Conservation (phyloP, 345 rosid species). For the Populus ilicifolia region DNA sequence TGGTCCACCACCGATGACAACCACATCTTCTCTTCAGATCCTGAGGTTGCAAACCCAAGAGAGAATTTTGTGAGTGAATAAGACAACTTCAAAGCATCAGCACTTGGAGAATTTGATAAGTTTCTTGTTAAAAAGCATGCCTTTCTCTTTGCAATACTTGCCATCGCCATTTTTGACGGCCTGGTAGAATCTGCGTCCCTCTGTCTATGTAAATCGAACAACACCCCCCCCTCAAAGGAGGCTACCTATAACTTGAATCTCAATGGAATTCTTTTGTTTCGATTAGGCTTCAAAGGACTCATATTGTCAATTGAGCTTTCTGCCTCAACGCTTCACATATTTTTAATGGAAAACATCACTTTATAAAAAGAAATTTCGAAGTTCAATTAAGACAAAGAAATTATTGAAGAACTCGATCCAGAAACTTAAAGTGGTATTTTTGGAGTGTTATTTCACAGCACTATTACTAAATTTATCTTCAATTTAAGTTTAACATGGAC, state of each 20-base stretch:
- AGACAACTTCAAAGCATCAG: constrained; percentile 53
- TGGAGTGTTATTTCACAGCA: neutral
- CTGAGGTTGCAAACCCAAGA: constrained; percentile 70
- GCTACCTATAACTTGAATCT: neutral
- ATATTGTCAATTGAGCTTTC: neutral
- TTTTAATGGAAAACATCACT: neutral
- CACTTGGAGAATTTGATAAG: constrained; percentile 41
- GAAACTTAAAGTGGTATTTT: neutral
- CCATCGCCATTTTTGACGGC: constrained; percentile 64
- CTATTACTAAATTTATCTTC: neutral
- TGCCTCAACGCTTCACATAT: neutral
- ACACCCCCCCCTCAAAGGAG: neutral
- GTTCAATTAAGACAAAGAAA: neutral
- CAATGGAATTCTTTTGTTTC: neutral
- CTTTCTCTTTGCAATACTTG: constrained; percentile 78
- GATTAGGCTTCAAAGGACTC: neutral
- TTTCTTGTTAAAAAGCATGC: constrained; percentile 53
- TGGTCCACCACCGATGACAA: constrained; percentile 95
- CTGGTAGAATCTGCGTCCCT: neutral
- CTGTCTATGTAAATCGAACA: neutral
- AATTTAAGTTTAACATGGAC: neutral
- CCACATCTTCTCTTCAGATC: constrained; percentile 96
- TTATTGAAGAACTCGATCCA: neutral
- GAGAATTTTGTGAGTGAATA: constrained; percentile 45
- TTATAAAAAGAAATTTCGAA: neutral